These are phyloP conservation scores for Populus davidiana DNA, from an alignment of 345 rosid species.

Conservation along the genomic window DNA sequence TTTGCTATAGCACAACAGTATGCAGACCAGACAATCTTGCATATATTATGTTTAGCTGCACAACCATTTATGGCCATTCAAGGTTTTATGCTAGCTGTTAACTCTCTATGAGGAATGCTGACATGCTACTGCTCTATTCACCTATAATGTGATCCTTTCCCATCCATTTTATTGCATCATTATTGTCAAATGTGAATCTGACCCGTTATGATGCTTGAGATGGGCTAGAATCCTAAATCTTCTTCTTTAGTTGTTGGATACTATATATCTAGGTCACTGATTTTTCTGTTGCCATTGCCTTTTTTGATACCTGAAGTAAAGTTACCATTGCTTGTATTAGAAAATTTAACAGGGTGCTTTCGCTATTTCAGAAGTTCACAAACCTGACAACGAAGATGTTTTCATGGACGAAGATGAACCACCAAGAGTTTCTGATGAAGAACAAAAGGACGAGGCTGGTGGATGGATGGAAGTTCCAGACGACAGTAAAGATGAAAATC, in stretches of 20 bases:
- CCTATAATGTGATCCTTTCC: background rate
- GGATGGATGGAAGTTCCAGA: constrained; percentile 66
- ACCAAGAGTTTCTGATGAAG: constrained; percentile 49
- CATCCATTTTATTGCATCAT: background rate
- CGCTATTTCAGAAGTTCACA: constrained; percentile 54
- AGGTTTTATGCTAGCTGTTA: background rate
- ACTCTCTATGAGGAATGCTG: background rate
- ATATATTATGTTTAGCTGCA: background rate
- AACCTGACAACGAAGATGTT: constrained; percentile 69
- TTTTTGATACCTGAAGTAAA: background rate
- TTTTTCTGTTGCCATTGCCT: background rate
- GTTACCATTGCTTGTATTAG: background rate
- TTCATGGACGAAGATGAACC: constrained; percentile 92
- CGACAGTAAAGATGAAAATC: constrained; percentile 41
- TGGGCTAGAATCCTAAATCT: background rate
- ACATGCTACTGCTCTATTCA: background rate
- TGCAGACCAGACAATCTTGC: background rate
- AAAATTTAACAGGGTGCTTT: constrained; percentile 3
- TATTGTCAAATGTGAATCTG: background rate
- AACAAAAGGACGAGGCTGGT: constrained; percentile 50
- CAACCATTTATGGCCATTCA: background rate
- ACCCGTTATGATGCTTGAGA: background rate
- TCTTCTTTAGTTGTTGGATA: background rate
- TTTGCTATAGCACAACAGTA: background rate
- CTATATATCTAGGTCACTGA: background rate